phyloP scores from a whole-genome alignment of 2,329 filamentous ascomycete genomes.

The Trichoderma koningii region DNA sequence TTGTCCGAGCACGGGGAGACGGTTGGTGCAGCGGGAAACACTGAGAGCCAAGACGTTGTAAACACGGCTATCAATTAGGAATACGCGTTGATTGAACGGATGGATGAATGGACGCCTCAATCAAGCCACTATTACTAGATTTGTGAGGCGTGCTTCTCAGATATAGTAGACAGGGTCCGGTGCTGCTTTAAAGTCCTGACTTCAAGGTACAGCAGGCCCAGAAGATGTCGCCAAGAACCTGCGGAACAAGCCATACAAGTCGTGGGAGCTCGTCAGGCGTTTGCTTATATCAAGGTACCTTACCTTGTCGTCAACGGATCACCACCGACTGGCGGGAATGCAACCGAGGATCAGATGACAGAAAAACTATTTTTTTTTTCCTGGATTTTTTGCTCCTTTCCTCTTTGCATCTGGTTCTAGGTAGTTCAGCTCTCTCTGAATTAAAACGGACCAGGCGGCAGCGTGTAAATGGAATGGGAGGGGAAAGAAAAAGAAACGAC shows the following conservation, averaged over 20 bases:
- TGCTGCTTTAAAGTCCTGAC: too few relatives aligned
- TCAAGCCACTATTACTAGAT: neutral
- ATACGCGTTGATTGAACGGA: too few relatives aligned
- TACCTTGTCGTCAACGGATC: neutral
- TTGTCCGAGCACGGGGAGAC: neutral
- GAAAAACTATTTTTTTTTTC: too few relatives aligned
- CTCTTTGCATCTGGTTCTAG: too few relatives aligned
- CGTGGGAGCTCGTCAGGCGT: neutral
- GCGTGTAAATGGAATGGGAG: slow-evolving; percentile 1
- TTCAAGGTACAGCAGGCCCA: neutral
- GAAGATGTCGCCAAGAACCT: neutral
- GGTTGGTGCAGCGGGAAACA: neutral
- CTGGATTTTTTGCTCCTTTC: too few relatives aligned
- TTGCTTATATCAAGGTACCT: neutral
- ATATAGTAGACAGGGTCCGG: neutral
- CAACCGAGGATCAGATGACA: too few relatives aligned
- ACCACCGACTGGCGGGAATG: neutral
- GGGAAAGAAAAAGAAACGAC: neutral
- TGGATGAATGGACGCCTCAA: too few relatives aligned
- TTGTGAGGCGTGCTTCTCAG: neutral
- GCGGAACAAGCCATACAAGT: slow-evolving; percentile 9
- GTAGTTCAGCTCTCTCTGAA: too few relatives aligned
- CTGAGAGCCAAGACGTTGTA: too few relatives aligned
- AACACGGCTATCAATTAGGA: too few relatives aligned
- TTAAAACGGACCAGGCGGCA: neutral